These are phyloP conservation scores for Lachnellula hyalina DNA, from an alignment of 2,329 filamentous ascomycete species.

Conservation along the genomic window DNA sequence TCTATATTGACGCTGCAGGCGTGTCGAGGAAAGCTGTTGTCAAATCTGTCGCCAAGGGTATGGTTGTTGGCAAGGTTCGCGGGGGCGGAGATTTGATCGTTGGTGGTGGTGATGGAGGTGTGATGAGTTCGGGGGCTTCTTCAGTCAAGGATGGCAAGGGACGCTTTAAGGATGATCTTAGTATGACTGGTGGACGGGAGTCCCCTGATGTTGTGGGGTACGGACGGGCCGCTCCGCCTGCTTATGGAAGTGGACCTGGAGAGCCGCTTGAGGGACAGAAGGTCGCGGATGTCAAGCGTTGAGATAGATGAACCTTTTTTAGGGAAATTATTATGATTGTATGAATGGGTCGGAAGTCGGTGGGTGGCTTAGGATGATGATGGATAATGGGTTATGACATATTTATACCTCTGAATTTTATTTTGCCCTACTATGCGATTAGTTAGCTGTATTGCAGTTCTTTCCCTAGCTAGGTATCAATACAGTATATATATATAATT, in stretches of 20 bases:
- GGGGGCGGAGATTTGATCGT: slow-evolving; percentile 70
- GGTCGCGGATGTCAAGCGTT: slow-evolving; percentile 12
- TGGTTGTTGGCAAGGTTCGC: slow-evolving; percentile 79
- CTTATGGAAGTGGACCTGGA: slow-evolving; percentile 18
- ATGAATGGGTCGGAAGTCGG: background rate
- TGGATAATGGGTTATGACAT: background rate
- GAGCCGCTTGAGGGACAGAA: slow-evolving; percentile 23
- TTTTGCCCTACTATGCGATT: no score
- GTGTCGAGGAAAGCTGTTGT: slow-evolving; percentile 85
- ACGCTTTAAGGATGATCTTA: slow-evolving; percentile 19
- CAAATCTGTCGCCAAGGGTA: slow-evolving; percentile 93
- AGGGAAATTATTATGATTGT: background rate
- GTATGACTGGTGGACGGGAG: slow-evolving; percentile 22
- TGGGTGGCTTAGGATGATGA: background rate
- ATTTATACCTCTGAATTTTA: no score
- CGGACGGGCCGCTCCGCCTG: slow-evolving; percentile 21
- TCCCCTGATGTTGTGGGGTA: slow-evolving; percentile 23
- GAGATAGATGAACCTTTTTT: background rate
- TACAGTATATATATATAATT: no score
- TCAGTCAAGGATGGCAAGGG: slow-evolving; percentile 19
- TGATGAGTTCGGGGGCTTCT: slow-evolving; percentile 7
- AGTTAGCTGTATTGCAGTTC: no score
- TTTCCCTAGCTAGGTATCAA: no score
- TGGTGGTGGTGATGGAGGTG: slow-evolving; percentile 46
- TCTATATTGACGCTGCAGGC: slow-evolving; percentile 94